Base-by-base conservation (phyloP, 768 basidiomycete species). In the Sarcomyxa edulis region DNA sequence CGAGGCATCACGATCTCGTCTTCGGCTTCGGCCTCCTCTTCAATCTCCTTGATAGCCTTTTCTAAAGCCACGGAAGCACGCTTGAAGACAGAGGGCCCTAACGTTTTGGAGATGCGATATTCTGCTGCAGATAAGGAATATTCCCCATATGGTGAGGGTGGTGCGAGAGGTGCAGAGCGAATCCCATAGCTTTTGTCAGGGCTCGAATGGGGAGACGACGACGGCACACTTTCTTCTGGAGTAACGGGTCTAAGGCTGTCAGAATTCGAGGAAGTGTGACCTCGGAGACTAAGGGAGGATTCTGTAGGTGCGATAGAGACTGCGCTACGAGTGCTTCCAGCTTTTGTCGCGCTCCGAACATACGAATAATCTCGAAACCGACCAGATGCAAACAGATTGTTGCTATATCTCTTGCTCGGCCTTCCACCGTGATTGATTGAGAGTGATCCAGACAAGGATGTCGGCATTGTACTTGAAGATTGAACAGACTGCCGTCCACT, bases 331-430 rank as follows among this genome's bases (percentile, higher is more conserved):
- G 68, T 47, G 58, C 65, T 61, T 40, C 64, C 56, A 38, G 55
- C 53, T 38, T 65, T 72, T 15, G 66, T 52, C 35, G 72, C 67
- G 52, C 68, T 74, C 43, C 79, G 76, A 50, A 85, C 56, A 56
- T 89, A 85, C 7, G 68, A 65, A 53, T 87, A 78, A 56, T 91
- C 88, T 40, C 81, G 71, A 49, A 88, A 69, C 39, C 80, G 74
- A n/a, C 81, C 79, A 12, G 88, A 90, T 32, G 85, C 81, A 46
- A 90, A 91, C 35, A 92, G 66, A 52, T 90, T 90, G 57, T 90
- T 90, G 66, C 86, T 89, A 58, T 85, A 84, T 32, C 88, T 76
- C 60, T 84, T 83, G 40, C 67, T 62, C 27, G 75, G 74, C 23
- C 74, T 68, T 33, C 64, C n/a, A n/a, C n/a, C n/a, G 57, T 42